These are phyloP conservation scores for Zoysia matrella DNA, from an alignment of 202 grass and related monocot genomes.

Conservation along the genomic window DNA sequence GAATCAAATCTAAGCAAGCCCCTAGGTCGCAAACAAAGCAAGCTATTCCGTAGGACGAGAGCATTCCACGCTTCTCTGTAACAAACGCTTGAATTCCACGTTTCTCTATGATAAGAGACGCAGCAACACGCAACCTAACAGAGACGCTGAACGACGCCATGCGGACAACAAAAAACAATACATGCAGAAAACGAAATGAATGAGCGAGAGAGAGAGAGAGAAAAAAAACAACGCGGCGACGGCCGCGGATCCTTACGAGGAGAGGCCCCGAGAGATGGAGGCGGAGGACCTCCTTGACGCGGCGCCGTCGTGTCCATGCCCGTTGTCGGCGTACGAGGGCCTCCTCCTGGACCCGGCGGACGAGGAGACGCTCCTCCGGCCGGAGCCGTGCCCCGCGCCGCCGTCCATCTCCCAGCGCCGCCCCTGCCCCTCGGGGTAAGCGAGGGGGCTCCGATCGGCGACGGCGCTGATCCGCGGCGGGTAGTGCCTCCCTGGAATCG, in stretches of 20 bases:
- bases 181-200: too few relatives aligned
- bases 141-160: neutral
- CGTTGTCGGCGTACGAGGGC: slow-evolving; percentile 55
- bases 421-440: slow-evolving; percentile 38
- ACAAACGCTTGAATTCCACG: neutral
- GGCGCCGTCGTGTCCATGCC: slow-evolving; percentile 33
- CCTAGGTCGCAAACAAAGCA: neutral
- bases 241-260: slow-evolving; percentile 42
- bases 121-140: neutral
- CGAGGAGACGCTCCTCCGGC: slow-evolving; percentile 55
- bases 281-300: slow-evolving; percentile 47
- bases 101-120: neutral
- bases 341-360: slow-evolving; percentile 49
- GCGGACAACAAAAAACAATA: neutral
- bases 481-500: slow-evolving; percentile 17
- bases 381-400: slow-evolving; percentile 46
- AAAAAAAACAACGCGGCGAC: neutral
- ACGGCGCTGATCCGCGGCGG: slow-evolving; percentile 47
- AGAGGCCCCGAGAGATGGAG: slow-evolving; percentile 55
- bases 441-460: slow-evolving; percentile 61
- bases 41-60: neutral
- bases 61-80: too few relatives aligned
- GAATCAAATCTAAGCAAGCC: slow-evolving; percentile 14
- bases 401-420: slow-evolving; percentile 63
- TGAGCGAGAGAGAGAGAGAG: too few relatives aligned